A percentile compares a stretch with the other conserved stretches of the same genome.
Evolutionary conservation across 345 rosid genomes (phyloP).

Genomic region (Garcia nutans): DNA sequence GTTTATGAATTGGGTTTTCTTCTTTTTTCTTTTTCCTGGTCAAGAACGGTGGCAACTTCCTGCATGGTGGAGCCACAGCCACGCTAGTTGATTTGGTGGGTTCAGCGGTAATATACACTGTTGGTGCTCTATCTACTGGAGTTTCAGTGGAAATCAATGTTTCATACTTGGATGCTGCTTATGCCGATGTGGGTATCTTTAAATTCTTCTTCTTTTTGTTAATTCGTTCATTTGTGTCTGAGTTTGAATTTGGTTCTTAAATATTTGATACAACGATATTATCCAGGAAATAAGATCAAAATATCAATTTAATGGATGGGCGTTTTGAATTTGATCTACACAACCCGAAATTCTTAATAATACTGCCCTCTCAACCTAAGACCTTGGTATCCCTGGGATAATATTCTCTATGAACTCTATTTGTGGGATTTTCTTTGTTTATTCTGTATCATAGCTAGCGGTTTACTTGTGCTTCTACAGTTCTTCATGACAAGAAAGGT

Average conservation of each 20-base stretch:
- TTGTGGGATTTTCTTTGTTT: neutral
- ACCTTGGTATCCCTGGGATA: neutral
- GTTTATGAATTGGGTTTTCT: neutral
- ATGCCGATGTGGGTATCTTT: constrained; percentile 44
- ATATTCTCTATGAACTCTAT: neutral
- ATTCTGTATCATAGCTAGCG: neutral
- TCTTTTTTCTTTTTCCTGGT: neutral
- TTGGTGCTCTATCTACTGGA: constrained; percentile 49
- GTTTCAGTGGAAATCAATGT: constrained; percentile 88
- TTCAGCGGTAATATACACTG: constrained; percentile 61
- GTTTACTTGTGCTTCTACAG: too few species aligned
- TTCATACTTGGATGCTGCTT: constrained; percentile 88
- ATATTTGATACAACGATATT: neutral
- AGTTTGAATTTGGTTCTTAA: neutral
- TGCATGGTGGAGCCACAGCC: constrained; percentile 97
- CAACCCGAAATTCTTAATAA: neutral
- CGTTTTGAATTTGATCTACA: neutral
- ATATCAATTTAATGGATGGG: neutral
- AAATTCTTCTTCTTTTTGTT: neutral
- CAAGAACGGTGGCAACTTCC: constrained; percentile 79
- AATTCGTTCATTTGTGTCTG: neutral
- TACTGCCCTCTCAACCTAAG: neutral
- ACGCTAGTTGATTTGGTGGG: constrained; percentile 85
- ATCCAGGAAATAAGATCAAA: too few species aligned
- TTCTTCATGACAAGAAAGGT: too few species aligned